Percentiles rank a stretch among this genome's conserved stretches.
phyloP scores from a whole-genome alignment of 306 rosid genomes.

The Trifolium repens region DNA sequence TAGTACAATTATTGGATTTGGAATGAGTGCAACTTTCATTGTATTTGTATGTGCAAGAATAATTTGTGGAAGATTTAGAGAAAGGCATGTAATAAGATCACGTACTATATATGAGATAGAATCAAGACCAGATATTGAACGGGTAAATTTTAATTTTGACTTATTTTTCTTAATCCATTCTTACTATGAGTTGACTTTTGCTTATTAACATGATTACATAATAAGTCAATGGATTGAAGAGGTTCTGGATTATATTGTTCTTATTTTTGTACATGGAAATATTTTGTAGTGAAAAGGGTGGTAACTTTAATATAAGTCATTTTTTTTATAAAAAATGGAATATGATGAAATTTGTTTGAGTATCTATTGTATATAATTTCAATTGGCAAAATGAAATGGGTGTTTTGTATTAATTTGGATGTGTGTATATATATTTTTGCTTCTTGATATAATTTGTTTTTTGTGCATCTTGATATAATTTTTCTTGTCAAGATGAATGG shows the following conservation, averaged over 20 bases:
- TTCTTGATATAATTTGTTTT: too few species aligned
- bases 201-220: slow-evolving; percentile 24
- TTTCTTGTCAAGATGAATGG: background rate
- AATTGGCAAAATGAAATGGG: background rate
- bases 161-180: background rate
- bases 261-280: background rate
- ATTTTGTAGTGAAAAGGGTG: background rate
- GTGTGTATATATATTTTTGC: background rate
- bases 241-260: background rate
- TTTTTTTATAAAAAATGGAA: background rate
- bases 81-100: slow-evolving; percentile 45
- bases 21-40: slow-evolving; percentile 92
- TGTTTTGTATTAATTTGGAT: slow-evolving; percentile 1
- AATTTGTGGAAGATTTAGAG: slow-evolving; percentile 80
- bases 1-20: slow-evolving; percentile 87
- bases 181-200: slow-evolving; percentile 7
- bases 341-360: background rate
- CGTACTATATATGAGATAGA: slow-evolving; percentile 65
- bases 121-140: slow-evolving; percentile 74
- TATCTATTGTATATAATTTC: background rate
- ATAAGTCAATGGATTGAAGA: background rate
- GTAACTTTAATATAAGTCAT: slow-evolving; percentile 1
- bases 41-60: slow-evolving; percentile 94
- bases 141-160: slow-evolving; percentile 52
- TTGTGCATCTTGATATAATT: background rate